Conservation (phyloP, 2,329 filamentous ascomycete genomes). For the Raffaelea albimanens region DNA sequence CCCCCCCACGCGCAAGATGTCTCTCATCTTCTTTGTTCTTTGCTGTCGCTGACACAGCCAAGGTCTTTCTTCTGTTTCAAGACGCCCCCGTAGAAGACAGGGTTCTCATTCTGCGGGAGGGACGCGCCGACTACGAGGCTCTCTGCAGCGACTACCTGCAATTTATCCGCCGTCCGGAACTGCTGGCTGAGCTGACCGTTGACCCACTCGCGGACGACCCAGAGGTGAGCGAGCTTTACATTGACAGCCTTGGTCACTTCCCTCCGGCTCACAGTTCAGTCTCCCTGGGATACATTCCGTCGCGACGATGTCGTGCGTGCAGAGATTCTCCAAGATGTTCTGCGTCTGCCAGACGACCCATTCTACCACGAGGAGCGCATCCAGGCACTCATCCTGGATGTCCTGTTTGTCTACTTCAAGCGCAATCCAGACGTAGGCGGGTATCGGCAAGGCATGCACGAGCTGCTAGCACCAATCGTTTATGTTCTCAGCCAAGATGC, state of each 20-base stretch:
- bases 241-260: neutral
- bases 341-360: conserved; percentile 81
- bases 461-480: conserved; percentile 80
- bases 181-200: conserved; percentile 56
- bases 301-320: conserved; percentile 74
- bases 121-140: conserved; percentile 64
- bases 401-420: conserved; percentile 92
- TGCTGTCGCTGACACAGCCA: neutral
- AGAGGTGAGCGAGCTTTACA: conserved; percentile 29
- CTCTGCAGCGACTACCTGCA: conserved; percentile 66
- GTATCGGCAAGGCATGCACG: conserved; percentile 98
- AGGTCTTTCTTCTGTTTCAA: conserved; percentile 76
- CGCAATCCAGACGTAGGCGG: conserved; percentile 75
- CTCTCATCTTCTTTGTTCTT: neutral
- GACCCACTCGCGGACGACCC: conserved; percentile 83
- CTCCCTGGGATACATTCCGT: conserved; percentile 81
- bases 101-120: conserved; percentile 56
- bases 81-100: conserved; percentile 56
- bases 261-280: conserved; percentile 40
- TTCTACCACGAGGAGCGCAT: conserved; percentile 77
- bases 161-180: conserved; percentile 76
- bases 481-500: conserved; percentile 79
- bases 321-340: conserved; percentile 92
- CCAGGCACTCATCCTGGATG: conserved; percentile 74
- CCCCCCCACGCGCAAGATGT: neutral